A percentile compares a stretch with the other conserved stretches of the same genome.
These are phyloP conservation scores for Cryphonectria naterciae DNA, from an alignment of 2,329 filamentous ascomycete species.

Conservation along the genomic window DNA sequence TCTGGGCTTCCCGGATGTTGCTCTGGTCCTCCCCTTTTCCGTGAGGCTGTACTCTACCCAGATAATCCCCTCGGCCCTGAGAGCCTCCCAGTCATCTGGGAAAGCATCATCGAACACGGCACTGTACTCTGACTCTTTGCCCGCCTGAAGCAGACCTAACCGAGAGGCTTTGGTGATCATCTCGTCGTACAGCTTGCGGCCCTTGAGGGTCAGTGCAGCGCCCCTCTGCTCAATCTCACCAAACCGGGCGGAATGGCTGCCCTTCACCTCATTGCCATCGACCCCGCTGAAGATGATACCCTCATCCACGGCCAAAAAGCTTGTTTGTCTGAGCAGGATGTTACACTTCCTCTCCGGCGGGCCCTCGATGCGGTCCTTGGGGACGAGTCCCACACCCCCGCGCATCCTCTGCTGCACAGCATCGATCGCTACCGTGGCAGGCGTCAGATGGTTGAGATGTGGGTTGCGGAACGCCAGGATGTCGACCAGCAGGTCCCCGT, in stretches of 20 bases:
- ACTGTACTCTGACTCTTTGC: slow-evolving; percentile 1
- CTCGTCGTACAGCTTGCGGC: slow-evolving; percentile 50
- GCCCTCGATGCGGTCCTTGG: slow-evolving; percentile 56
- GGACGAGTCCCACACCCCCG: slow-evolving; percentile 41
- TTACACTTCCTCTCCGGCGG: slow-evolving; percentile 49
- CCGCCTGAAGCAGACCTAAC: not conserved
- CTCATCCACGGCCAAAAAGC: slow-evolving; percentile 56
- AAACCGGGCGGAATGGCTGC: slow-evolving; percentile 52
- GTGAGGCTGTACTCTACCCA: slow-evolving; percentile 44
- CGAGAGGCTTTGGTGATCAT: slow-evolving; percentile 41
- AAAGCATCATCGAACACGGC: slow-evolving; percentile 35
- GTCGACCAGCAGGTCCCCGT: slow-evolving; percentile 39
- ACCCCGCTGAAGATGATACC: slow-evolving; percentile 43
- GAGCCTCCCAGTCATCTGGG: slow-evolving; percentile 46
- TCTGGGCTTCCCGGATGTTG: not conserved
- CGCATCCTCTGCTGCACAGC: slow-evolving; percentile 49
- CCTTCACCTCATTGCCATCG: slow-evolving; percentile 7
- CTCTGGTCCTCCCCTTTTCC: slow-evolving; percentile 8
- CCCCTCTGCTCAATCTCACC: slow-evolving; percentile 59
- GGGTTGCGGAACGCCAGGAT: slow-evolving; percentile 41
- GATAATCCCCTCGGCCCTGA: slow-evolving; percentile 42
- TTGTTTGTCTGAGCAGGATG: slow-evolving; percentile 57
- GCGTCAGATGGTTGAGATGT: slow-evolving; percentile 60
- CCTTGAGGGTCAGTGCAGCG: slow-evolving; percentile 50
- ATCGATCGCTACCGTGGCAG: slow-evolving; percentile 53